Conservation (phyloP, 805 yeast genomes). For the Cyberlindnera nakhonratchasimensis region DNA sequence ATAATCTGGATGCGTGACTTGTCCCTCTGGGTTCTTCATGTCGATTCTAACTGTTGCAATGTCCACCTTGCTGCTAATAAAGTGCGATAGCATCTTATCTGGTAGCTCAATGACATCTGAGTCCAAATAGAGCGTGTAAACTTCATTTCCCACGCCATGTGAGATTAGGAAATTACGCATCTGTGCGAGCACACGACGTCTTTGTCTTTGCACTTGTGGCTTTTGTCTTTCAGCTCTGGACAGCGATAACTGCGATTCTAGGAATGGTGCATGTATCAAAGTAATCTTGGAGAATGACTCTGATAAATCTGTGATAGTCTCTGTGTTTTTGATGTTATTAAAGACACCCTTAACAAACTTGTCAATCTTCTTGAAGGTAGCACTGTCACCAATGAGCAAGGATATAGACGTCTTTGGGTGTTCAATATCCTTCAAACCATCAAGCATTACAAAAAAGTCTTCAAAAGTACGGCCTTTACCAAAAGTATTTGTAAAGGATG, state of each 20-base stretch:
- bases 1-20: conserved; percentile 25
- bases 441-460: conserved; percentile 16
- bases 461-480: conserved; percentile 13
- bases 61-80: conserved; percentile 28
- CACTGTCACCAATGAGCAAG: conserved; percentile 14
- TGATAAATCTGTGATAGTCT: conserved; percentile 11
- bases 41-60: conserved; percentile 31
- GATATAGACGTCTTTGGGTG: conserved; percentile 18
- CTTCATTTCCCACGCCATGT: conserved; percentile 27
- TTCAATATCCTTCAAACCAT: conserved; percentile 6
- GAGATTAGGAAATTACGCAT: conserved; percentile 27
- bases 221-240: conserved; percentile 23
- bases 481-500: conserved; percentile 14
- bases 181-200: conserved; percentile 26
- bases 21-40: conserved; percentile 20
- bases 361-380: conserved; percentile 12
- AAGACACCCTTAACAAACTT: conserved; percentile 4
- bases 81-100: conserved; percentile 24
- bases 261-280: conserved; percentile 20
- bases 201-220: conserved; percentile 18
- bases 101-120: conserved; percentile 30
- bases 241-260: conserved; percentile 9
- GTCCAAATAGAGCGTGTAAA: conserved; percentile 31
- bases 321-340: conserved; percentile 1
- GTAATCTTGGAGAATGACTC: conserved; percentile 23